Base-by-base conservation (phyloP, 2,329 filamentous ascomycete species). In the Colletotrichum tamarilloi region DNA sequence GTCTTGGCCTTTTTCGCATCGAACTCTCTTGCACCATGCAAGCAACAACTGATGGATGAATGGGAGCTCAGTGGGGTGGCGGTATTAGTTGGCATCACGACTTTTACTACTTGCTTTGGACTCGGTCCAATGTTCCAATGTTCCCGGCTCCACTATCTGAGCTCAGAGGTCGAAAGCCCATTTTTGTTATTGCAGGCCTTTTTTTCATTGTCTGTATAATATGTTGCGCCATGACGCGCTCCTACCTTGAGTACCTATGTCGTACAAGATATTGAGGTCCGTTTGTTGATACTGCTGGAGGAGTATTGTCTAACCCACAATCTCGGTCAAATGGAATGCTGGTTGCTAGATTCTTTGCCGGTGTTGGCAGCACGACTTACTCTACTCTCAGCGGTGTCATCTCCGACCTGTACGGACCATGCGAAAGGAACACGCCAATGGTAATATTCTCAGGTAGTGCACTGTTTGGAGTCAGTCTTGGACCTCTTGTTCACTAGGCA, bases 381-480 rank as follows among this genome's bases (percentile, higher is more conserved):
- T 96, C 94, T 24, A 95, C 98, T 88, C 92, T 97, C 0, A 95
- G 95, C 19, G 95, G 95, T 5, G 93, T 98, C 3, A 92, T 98
- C 46, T 92, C 93, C 62, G 95, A 98, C 79, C 90, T 98, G 70
- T 98, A 95, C 84, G 90, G 92, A 59, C 90, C 93, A 4, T 84
- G 93, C 72, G 91, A 93, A 55, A 88, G 95, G 42, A 98, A 98
- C 77, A 94, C 93, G 0, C 94, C 95, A 0, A 98, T 98, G 95
- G 92, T 94, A 0, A 80, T 97, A 0, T 98, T 97, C 80, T 93
- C 92, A 16, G 94, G 93, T 0, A 86, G 87, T 4, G 95, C 95
- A 0, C 84, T 98, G 0, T 87, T 92, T 14, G 95, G 95, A 0
- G 97, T 94, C 0, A 95, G 59, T 1, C 24, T 63, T 3, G 59